A percentile compares a stretch with the other conserved stretches of the same genome.
phyloP scores from a whole-genome alignment of 148 eudicot genomes.

The Polygonum aviculare region DNA sequence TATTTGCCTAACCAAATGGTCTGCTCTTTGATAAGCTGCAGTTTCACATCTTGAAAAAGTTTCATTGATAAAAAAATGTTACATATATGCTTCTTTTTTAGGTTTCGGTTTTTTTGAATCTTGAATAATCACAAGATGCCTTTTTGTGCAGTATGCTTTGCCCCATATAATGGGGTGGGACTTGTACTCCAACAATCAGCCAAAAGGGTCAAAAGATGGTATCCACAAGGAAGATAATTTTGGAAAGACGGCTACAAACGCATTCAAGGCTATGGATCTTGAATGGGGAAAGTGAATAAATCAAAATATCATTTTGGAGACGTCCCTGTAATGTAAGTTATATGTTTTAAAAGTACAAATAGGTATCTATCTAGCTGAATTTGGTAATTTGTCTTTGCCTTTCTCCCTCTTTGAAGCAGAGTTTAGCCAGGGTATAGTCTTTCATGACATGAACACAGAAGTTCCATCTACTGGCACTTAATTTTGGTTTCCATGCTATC shows the following conservation, averaged over 20 bases:
- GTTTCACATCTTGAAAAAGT: not conserved
- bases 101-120: not conserved
- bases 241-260: conserved; percentile 15
- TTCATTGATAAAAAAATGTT: no score
- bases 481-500: not conserved
- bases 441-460: not conserved
- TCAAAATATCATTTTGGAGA: not conserved
- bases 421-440: not conserved
- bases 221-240: not conserved
- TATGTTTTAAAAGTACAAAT: not conserved
- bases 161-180: conserved; percentile 59
- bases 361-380: conserved; percentile 1
- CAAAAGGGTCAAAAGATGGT: not conserved
- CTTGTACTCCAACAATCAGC: conserved; percentile 18
- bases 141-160: conserved; percentile 40
- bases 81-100: not conserved
- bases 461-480: not conserved
- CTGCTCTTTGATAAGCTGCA: not conserved
- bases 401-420: not conserved
- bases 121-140: not conserved
- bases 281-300: conserved; percentile 46
- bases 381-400: not conserved
- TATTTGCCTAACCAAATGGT: not conserved
- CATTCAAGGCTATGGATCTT: conserved; percentile 15
- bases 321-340: not conserved